Conservation (phyloP, 306 rosid species). For the Comarum palustre region DNA sequence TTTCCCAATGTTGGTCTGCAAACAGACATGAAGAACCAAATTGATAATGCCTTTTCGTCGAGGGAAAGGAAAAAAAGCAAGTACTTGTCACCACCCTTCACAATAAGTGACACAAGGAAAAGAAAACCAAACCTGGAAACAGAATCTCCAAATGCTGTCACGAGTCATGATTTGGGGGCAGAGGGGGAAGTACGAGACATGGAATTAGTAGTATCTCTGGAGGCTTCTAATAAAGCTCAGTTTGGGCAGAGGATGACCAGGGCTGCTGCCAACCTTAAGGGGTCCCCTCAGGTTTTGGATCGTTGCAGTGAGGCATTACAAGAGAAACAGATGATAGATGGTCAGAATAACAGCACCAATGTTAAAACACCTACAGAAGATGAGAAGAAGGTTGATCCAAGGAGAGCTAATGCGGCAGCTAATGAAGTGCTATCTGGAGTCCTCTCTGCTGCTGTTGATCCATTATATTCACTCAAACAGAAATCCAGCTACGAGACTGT, state of each 20-base stretch:
- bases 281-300: slow-evolving; percentile 28
- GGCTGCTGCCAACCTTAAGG: slow-evolving; percentile 24
- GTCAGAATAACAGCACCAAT: background rate
- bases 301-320: slow-evolving; percentile 20
- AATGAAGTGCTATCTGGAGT: slow-evolving; percentile 42
- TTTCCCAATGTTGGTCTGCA: background rate
- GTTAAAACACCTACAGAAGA: slow-evolving; percentile 26
- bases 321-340: slow-evolving; percentile 25
- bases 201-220: slow-evolving; percentile 26
- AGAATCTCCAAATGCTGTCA: slow-evolving; percentile 30
- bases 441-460: slow-evolving; percentile 45
- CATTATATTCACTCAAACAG: slow-evolving; percentile 23
- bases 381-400: slow-evolving; percentile 38
- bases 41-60: slow-evolving; percentile 29
- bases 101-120: slow-evolving; percentile 32
- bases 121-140: slow-evolving; percentile 30
- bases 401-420: slow-evolving; percentile 38
- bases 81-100: slow-evolving; percentile 88
- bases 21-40: slow-evolving; percentile 23
- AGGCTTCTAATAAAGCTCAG: slow-evolving; percentile 23
- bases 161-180: slow-evolving; percentile 31
- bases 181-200: slow-evolving; percentile 14
- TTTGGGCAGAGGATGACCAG: slow-evolving; percentile 25
- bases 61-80: slow-evolving; percentile 83
- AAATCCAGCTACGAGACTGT: slow-evolving; percentile 32